Evolutionary conservation across 805 yeast species (phyloP).

Genomic region (Naumovozyma baii): DNA sequence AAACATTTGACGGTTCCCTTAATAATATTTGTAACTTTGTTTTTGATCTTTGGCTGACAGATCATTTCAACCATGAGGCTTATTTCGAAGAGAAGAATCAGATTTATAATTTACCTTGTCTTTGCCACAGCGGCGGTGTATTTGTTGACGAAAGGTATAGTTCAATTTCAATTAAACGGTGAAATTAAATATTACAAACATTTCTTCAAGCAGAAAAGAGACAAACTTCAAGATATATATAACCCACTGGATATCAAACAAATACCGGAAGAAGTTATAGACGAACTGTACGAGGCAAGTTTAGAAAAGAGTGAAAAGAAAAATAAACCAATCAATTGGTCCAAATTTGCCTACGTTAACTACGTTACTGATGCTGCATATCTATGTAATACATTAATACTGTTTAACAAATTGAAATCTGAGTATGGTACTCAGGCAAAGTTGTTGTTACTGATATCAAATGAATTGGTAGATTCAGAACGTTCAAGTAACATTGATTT

Average conservation of each 20-base stretch:
- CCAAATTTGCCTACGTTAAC: slow-evolving; percentile 45
- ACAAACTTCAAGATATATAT: slow-evolving; percentile 15
- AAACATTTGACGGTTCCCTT: too few species aligned
- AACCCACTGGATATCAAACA: slow-evolving; percentile 26
- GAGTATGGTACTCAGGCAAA: slow-evolving; percentile 35
- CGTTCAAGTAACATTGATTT: slow-evolving; percentile 8
- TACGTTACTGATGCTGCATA: slow-evolving; percentile 48
- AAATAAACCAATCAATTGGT: slow-evolving; percentile 31
- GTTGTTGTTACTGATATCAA: slow-evolving; percentile 37
- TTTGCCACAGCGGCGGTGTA: slow-evolving; percentile 7
- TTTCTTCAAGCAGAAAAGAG: slow-evolving; percentile 21
- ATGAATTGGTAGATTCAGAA: slow-evolving; percentile 20
- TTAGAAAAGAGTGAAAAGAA: slow-evolving; percentile 7
- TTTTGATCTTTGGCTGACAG: too few species aligned
- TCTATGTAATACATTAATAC: slow-evolving; percentile 43
- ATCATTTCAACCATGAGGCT: too few species aligned
- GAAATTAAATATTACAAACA: slow-evolving; percentile 23
- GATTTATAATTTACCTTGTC: slow-evolving; percentile 8
- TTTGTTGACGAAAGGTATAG: slow-evolving; percentile 13
- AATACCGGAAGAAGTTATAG: slow-evolving; percentile 21
- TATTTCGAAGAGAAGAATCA: slow-evolving; percentile 19
- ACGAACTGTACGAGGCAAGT: slow-evolving; percentile 12
- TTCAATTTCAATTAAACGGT: slow-evolving; percentile 24
- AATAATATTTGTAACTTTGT: too few species aligned
- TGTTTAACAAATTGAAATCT: slow-evolving; percentile 34